Conservation (phyloP, 2,329 filamentous ascomycete species). For the Graphiopsis chlorocephala region DNA sequence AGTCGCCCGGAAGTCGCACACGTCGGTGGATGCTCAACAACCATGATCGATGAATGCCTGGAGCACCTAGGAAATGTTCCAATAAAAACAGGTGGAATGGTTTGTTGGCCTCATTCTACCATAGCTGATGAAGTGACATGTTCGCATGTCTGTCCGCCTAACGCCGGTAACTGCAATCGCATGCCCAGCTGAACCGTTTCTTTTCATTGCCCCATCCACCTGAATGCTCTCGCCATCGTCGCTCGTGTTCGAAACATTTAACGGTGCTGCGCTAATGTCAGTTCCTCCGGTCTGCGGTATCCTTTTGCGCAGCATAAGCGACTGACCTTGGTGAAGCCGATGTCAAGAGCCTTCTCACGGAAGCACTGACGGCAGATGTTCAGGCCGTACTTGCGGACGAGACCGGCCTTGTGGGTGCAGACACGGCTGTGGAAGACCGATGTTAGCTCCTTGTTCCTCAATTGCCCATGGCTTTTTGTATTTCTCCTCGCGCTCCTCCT, state of each 20-base stretch:
- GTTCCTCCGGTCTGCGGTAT: background rate
- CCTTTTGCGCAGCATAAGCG: background rate
- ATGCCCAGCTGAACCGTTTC: conserved; percentile 12
- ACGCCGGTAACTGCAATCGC: conserved; percentile 17
- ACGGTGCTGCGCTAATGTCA: conserved; percentile 30
- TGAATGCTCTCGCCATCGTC: conserved; percentile 17
- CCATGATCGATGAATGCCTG: background rate
- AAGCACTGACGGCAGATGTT: conserved; percentile 75
- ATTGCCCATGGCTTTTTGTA: conserved; percentile 10
- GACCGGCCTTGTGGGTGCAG: conserved; percentile 94
- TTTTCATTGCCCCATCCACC: conserved; percentile 16
- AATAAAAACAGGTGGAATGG: conserved; percentile 16
- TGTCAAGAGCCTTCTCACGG: conserved; percentile 65
- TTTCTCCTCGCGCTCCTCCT: conserved; percentile 15
- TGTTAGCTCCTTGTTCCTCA: conserved; percentile 29
- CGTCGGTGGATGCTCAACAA: background rate
- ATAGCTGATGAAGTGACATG: conserved; percentile 16
- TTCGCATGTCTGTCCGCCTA: conserved; percentile 14
- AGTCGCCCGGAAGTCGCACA: background rate
- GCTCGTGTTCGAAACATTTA: conserved; percentile 25
- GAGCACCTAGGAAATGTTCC: background rate
- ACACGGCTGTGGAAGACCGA: conserved; percentile 58
- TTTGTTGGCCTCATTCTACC: conserved; percentile 16
- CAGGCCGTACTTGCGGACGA: conserved; percentile 99
- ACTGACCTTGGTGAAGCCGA: conserved; percentile 65